These are phyloP conservation scores for Isabelozyma gotoi DNA, from an alignment of 805 yeast genomes.

Conservation along the genomic window DNA sequence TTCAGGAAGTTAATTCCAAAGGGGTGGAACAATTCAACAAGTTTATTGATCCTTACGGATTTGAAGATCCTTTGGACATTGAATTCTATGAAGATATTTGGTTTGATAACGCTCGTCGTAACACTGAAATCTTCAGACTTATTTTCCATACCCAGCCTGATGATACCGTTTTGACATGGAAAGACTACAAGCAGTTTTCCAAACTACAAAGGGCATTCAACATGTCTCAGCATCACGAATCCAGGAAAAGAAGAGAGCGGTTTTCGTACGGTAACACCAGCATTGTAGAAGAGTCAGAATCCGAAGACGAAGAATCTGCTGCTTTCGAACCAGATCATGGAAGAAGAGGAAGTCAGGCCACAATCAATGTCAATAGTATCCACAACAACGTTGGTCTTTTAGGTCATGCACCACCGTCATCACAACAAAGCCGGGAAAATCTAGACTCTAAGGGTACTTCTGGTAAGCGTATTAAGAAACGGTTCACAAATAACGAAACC, in stretches of 20 bases:
- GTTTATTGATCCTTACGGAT: conserved; percentile 83
- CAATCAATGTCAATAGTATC: conserved; percentile 25
- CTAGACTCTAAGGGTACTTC: no score
- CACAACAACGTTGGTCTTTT: conserved; percentile 34
- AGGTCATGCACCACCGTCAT: conserved; percentile 33
- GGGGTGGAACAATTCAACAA: conserved; percentile 32
- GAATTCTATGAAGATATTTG: conserved; percentile 83
- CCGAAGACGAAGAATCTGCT: conserved; percentile 11
- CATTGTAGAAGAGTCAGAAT: conserved; percentile 11
- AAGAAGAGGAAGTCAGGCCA: conserved; percentile 16
- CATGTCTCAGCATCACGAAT: conserved; percentile 36
- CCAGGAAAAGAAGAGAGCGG: conserved; percentile 23
- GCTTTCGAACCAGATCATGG: conserved; percentile 5
- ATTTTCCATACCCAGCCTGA: conserved; percentile 96
- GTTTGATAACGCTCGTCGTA: conserved; percentile 79
- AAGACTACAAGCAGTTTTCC: conserved; percentile 74
- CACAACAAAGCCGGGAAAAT: background rate
- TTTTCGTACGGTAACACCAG: conserved; percentile 13
- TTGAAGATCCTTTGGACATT: conserved; percentile 84
- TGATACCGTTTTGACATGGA: conserved; percentile 86
- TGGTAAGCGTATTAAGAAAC: conserved; percentile 12
- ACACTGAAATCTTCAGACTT: conserved; percentile 76
- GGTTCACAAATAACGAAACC: background rate
- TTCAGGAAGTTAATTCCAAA: conserved; percentile 40
- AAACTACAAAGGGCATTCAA: conserved; percentile 59